Base-by-base conservation (phyloP, 495 filamentous ascomycete species). In the Glonium stellatum region DNA sequence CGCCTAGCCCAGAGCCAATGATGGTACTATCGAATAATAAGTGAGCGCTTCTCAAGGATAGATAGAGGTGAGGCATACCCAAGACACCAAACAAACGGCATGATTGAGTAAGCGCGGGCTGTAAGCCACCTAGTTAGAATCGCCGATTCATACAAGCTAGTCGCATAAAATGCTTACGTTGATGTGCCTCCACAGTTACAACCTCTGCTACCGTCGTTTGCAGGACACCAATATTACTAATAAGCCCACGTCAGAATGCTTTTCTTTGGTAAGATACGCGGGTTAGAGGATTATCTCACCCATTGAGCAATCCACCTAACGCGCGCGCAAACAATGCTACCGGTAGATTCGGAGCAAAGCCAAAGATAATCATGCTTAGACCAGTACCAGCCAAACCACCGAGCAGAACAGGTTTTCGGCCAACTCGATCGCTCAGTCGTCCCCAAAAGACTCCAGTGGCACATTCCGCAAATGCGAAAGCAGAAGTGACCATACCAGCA, bases 71-170 rank as follows among this genome's bases (percentile, higher is more conserved):
- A 21, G 46, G 52, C 63, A 49, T 59, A 87, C 84, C 93, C 93
- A 64, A 98, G 75, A 71, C 91, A 97, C 95, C 95, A 98, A 27
- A 97, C 86, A 65, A 96, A 88, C 1, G 93, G 93, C 93, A 98
- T 96, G 67, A 98, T 90, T 6, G 93, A 85, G 74, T 91, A 99
- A 47, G 91, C 95, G 48, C 86, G 88, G 57, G 90, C 87, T 89
- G 60, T 42, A 8, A 6, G 6, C 6, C 12, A 15, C 56, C 19
- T 18, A 44, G 55, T 66, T 50, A 66, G 52, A 31, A 8, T 63
- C 13, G 31, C 35, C 54, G 9, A 55, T 12, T 27, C n/a, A 23
- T 39, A 31, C n/a, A 49, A 42, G 27, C 8, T 31, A 44, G 21
- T 18, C 12, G 15, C 23, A n/a, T 1, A 6, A 48, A 49, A 39